Evolutionary conservation across 768 basidiomycete species (phyloP), one percentile per base, ranked within the genome.

Genomic region (Xerocomus spinulosus): DNA sequence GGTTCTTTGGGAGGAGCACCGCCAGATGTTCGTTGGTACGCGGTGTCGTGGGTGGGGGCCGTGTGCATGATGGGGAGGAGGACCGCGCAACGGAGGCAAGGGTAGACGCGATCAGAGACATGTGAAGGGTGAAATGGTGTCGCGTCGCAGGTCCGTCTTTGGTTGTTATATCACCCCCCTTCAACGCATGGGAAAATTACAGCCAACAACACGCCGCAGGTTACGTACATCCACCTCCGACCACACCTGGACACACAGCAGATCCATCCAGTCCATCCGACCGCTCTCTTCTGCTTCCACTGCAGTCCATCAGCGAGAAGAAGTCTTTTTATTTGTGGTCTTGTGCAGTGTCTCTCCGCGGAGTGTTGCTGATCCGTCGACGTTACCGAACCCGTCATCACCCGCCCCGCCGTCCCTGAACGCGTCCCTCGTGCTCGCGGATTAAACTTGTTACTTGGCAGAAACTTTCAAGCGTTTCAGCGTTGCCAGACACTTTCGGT

Each of bases 21-120:
- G 88, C 88, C 23, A 91, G 77, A 57, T 90, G 86, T 65, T 88
- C 83, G 64, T 88, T 86, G 45, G 53, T 51, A 0, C 68, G 68
- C 4, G 56, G 60, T 15, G 59, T 48, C 24, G 60, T 56, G 0
- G 61, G 33, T 1, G 50, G 57, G 15, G 48, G 56, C 51, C 48
- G 54, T 48, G 51, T 45, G 44, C 50, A 53, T 54, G 44, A 50
- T 21, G 33, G 38, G 51, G 33, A 26, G 14, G 49, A 46, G 53
- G 28, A 34, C n/a, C n/a, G n/a, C n/a, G n/a, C n/a, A n/a, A n/a
- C n/a, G n/a, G n/a, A n/a, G n/a, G n/a, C n/a, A n/a, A n/a, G n/a
- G n/a, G n/a, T n/a, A n/a, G 3, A 48, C 34, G 64, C 41, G 30
- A 67, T 44, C 32, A 59, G 46, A 36, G 64, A 64, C 66, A 73